phyloP scores from a whole-genome alignment of 2,329 filamentous ascomycete species.

The Apiospora sp. region DNA sequence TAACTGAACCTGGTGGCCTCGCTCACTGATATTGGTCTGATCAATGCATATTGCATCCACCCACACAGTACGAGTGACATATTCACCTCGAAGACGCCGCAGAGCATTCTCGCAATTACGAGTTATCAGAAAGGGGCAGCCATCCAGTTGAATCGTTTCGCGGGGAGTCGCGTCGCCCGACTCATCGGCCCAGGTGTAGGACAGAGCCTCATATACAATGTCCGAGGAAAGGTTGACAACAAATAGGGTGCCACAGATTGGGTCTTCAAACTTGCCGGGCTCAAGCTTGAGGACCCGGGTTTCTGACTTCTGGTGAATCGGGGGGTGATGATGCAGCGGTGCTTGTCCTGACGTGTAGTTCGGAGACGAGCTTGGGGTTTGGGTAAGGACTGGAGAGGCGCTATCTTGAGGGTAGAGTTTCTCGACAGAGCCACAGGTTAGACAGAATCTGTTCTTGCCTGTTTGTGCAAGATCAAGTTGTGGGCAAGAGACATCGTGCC shows the following conservation, averaged over 20 bases:
- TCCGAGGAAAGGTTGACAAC: neutral
- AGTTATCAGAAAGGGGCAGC: neutral
- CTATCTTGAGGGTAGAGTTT: too few relatives aligned
- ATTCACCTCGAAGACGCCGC: neutral
- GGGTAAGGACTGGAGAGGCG: neutral
- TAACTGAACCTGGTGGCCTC: neutral
- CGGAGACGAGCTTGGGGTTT: neutral
- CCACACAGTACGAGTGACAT: neutral
- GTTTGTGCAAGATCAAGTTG: too few relatives aligned
- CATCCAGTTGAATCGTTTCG: neutral
- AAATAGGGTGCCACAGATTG: neutral
- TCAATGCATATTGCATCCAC: neutral
- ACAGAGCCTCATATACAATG: neutral
- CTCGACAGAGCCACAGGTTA: too few relatives aligned
- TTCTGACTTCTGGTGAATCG: neutral
- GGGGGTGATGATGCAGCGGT: neutral
- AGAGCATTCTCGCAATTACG: neutral
- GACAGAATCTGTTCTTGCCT: too few relatives aligned
- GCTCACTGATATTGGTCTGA: neutral
- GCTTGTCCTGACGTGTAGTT: neutral
- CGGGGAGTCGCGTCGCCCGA: neutral
- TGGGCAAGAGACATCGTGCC: too few relatives aligned
- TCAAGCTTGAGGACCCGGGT: neutral
- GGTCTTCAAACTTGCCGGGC: neutral
- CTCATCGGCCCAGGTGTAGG: neutral